These are phyloP conservation scores for Malassezia brasiliensis DNA, from an alignment of 1,284 basidiomycete genomes.

Conservation along the genomic window DNA sequence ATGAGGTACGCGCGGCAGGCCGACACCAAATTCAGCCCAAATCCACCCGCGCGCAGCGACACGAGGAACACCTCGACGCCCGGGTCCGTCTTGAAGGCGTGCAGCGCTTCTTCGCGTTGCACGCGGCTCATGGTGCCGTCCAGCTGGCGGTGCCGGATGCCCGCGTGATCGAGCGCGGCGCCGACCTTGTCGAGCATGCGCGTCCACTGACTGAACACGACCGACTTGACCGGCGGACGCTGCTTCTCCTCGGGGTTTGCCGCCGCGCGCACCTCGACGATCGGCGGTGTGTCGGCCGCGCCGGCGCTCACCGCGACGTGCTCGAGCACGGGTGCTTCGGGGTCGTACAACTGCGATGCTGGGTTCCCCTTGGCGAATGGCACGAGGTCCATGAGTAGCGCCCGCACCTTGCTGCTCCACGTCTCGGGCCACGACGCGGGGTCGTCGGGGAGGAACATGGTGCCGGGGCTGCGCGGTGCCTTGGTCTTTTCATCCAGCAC, in stretches of 20 bases:
- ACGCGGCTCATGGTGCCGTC: constrained; percentile 42
- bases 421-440: constrained; percentile 9
- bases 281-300: not conserved
- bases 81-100: constrained; percentile 31
- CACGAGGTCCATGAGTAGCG: constrained; percentile 36
- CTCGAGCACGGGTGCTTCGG: constrained; percentile 30
- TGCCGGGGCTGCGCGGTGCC: not conserved
- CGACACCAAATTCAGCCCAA: constrained; percentile 61
- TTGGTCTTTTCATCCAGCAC: constrained; percentile 19
- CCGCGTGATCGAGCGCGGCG: constrained; percentile 29
- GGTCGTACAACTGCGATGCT: constrained; percentile 31
- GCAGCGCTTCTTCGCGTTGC: constrained; percentile 28
- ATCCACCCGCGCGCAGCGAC: constrained; percentile 43
- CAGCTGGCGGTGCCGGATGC: constrained; percentile 32
- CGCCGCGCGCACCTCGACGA: constrained; percentile 3
- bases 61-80: constrained; percentile 41
- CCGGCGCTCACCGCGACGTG: constrained; percentile 26
- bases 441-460: constrained; percentile 5
- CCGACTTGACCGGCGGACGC: constrained; percentile 37
- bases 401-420: constrained; percentile 38
- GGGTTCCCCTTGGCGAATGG: constrained; percentile 44
- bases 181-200: constrained; percentile 43
- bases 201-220: constrained; percentile 52
- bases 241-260: constrained; percentile 2
- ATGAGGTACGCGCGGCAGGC: constrained; percentile 70